Conservation (phyloP, 1,139 yeast genomes). For the Saccharomycopsis phalli region DNA sequence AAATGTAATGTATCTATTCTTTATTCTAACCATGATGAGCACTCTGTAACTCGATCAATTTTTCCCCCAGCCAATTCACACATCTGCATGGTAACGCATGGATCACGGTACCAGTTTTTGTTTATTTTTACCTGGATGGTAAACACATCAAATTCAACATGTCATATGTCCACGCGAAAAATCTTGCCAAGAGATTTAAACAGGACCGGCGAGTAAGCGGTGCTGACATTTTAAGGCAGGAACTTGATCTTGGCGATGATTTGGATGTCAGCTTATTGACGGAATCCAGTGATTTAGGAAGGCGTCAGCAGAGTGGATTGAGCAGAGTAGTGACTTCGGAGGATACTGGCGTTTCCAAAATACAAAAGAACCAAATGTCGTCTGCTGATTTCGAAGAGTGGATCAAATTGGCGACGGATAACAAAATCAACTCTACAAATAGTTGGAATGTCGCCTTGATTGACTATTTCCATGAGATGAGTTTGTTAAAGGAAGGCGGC, state of each 20-base stretch:
- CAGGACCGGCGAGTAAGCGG: slow-evolving; percentile 19
- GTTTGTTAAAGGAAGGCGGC: slow-evolving; percentile 51
- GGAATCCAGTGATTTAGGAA: slow-evolving; percentile 7
- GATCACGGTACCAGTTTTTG: not conserved
- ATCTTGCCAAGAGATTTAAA: slow-evolving; percentile 16
- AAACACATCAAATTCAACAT: slow-evolving; percentile 1
- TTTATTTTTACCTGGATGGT: not conserved
- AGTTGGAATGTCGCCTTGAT: slow-evolving; percentile 82
- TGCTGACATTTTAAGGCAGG: slow-evolving; percentile 17
- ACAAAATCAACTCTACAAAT: slow-evolving; percentile 59
- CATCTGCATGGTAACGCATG: not conserved
- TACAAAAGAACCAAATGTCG: slow-evolving; percentile 19
- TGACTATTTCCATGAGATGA: slow-evolving; percentile 72
- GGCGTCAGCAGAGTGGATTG: slow-evolving; percentile 5
- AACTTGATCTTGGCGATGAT: slow-evolving; percentile 14
- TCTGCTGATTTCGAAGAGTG: slow-evolving; percentile 80
- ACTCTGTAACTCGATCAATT: too few species aligned
- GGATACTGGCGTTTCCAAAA: not conserved
- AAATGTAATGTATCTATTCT: slow-evolving; percentile 29
- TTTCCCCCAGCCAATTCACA: too few species aligned
- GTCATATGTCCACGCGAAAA: slow-evolving; percentile 16
- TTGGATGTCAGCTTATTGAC: slow-evolving; percentile 9
- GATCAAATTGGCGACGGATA: slow-evolving; percentile 86
- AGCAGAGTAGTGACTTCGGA: not conserved
- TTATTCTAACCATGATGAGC: slow-evolving; percentile 29